These are phyloP conservation scores for Diplodia mutila DNA, from an alignment of 2,329 filamentous ascomycete species.

Conservation along the genomic window DNA sequence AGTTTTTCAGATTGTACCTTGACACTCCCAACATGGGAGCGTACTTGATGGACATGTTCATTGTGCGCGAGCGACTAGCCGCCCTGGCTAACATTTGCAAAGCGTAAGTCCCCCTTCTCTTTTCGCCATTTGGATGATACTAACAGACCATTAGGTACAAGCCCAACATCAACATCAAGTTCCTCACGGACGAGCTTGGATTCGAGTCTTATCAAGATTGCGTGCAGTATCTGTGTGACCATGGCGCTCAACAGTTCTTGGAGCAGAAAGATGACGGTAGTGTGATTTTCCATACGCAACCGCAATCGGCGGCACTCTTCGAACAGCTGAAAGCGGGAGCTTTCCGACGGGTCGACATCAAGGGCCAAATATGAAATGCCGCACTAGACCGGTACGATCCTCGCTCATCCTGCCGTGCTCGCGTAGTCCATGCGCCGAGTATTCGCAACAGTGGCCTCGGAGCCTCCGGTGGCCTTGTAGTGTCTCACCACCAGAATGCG, in stretches of 20 bases:
- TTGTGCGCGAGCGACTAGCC: slow-evolving; percentile 86
- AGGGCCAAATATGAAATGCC: slow-evolving; percentile 84
- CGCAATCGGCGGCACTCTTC: slow-evolving; percentile 58
- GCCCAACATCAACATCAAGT: slow-evolving; percentile 83
- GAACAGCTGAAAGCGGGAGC: slow-evolving; percentile 73
- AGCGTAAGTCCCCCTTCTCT: slow-evolving; percentile 67
- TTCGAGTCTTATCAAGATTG: slow-evolving; percentile 93
- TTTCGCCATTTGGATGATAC: not conserved
- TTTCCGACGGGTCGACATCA: slow-evolving; percentile 90
- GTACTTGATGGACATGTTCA: slow-evolving; percentile 99
- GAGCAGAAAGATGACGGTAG: slow-evolving; percentile 69
- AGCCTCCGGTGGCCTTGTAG: slow-evolving; percentile 7
- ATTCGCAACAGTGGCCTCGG: slow-evolving; percentile 9
- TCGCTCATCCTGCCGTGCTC: not conserved
- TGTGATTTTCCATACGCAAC: slow-evolving; percentile 50
- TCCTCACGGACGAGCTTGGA: slow-evolving; percentile 92
- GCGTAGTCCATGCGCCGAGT: slow-evolving; percentile 1
- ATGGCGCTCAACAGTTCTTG: slow-evolving; percentile 75
- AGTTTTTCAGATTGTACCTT: slow-evolving; percentile 94
- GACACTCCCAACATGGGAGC: slow-evolving; percentile 95
- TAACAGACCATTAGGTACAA: slow-evolving; percentile 70
- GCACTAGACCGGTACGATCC: not conserved
- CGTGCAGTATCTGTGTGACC: slow-evolving; percentile 84
- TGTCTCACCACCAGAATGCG: not conserved
- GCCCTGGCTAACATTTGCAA: slow-evolving; percentile 91